These are phyloP conservation scores for Prunus mume DNA, from an alignment of 306 rosid species.

Conservation along the genomic window DNA sequence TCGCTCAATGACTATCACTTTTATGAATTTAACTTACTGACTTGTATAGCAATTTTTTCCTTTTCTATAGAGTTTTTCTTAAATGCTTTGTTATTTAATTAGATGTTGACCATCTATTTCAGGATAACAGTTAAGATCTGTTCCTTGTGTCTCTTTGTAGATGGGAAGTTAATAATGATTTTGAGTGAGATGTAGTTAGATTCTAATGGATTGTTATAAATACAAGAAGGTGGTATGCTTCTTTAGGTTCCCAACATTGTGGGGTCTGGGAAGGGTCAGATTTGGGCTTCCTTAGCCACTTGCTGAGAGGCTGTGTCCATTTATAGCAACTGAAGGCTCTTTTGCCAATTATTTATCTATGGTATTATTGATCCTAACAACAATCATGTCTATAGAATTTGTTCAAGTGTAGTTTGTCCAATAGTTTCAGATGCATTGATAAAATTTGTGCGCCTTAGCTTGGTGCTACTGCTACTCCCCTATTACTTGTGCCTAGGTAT, in stretches of 20 bases:
- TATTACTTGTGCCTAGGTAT: background rate
- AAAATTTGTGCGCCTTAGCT: background rate
- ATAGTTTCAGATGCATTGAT: background rate
- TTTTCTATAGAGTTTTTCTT: background rate
- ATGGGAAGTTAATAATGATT: background rate
- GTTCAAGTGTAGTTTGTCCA: background rate
- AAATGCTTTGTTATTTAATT: background rate
- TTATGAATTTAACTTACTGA: background rate
- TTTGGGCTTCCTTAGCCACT: background rate
- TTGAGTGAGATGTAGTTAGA: background rate
- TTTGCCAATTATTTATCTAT: background rate
- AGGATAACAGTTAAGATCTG: background rate
- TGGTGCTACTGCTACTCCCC: background rate
- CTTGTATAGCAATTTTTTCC: background rate
- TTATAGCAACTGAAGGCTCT: background rate
- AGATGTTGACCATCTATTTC: background rate
- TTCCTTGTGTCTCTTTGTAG: background rate
- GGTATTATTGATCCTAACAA: background rate
- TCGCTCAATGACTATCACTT: background rate
- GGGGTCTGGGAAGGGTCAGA: background rate
- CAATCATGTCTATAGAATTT: background rate
- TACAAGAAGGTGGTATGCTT: background rate
- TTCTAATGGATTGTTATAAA: background rate
- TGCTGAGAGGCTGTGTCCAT: background rate
- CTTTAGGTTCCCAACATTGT: background rate